These are phyloP conservation scores for Obelidium mucronatum DNA, from an alignment of 192 early-diverging fungal genomes.

Conservation along the genomic window DNA sequence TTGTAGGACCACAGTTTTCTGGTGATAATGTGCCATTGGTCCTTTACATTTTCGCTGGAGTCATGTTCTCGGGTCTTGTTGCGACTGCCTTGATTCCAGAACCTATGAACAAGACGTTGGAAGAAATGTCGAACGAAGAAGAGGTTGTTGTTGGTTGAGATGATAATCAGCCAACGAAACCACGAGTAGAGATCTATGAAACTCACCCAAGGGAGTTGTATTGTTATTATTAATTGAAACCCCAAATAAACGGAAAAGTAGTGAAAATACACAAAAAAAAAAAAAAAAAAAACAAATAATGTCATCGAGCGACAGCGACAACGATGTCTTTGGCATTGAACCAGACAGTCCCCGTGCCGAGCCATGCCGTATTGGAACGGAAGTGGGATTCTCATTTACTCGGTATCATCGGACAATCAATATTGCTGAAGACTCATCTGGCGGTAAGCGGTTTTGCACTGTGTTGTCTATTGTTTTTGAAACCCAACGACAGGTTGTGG, in stretches of 20 bases:
- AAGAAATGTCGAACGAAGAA: slow-evolving; percentile 61
- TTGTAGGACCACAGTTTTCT: slow-evolving; percentile 49
- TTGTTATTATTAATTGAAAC: neutral
- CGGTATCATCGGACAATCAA: slow-evolving; percentile 11
- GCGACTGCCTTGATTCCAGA: slow-evolving; percentile 77
- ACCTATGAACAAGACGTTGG: slow-evolving; percentile 76
- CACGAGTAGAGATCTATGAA: neutral
- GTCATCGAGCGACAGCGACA: neutral
- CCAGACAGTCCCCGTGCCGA: slow-evolving; percentile 26
- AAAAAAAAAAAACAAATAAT: neutral
- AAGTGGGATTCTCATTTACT: slow-evolving; percentile 15
- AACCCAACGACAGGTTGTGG: slow-evolving; percentile 47
- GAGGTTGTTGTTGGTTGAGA: neutral
- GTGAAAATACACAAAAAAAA: neutral
- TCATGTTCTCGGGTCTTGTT: slow-evolving; percentile 66
- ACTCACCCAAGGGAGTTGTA: neutral
- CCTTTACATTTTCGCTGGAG: slow-evolving; percentile 39
- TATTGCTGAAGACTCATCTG: slow-evolving; percentile 21
- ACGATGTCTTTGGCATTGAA: slow-evolving; percentile 14
- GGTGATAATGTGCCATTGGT: slow-evolving; percentile 26
- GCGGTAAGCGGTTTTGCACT: neutral
- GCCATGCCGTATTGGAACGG: slow-evolving; percentile 29
- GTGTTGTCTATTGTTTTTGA: neutral
- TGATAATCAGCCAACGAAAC: neutral
- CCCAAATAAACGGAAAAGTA: neutral